Evolutionary conservation across 2,329 filamentous ascomycete species (phyloP), one percentile per base, ranked within the genome.

Genomic region (Aspergillus fijiensis): DNA sequence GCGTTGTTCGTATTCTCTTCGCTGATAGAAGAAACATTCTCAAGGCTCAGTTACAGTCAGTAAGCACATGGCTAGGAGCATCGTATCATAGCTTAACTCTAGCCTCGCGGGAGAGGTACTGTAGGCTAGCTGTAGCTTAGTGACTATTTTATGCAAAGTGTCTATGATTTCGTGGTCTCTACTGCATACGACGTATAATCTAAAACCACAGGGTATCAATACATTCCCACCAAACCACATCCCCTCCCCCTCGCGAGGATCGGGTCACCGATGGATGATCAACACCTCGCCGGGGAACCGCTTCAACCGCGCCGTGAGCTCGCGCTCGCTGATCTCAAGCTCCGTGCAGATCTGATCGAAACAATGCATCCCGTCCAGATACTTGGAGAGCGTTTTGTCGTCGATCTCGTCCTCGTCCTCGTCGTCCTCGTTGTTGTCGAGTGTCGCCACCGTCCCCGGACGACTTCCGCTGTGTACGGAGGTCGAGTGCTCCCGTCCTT

Each of bases 341-440:
- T 82, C 79, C 5, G 80, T 82, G 63, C 80, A 82, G 33, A 82
- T 80, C 67, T 81, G 77, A 70, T 82, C 80, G 59, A 81, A 81
- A 63, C 76, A 80, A 65, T 82, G 80, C 63, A 75, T 76, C 1
- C 80, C 80, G 69, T 82, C 80, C 19, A 82, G 57, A 64, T 77
- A 81, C 56, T 74, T 76, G 3, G 69, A 69, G 35, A 82, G 60
- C 7, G 67, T 70, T 59, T 69, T 72, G 65, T 77, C 70, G 51
- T 77, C 76, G 42, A 75, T 68, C 19, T 63, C 64, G 25, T 73
- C 69, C 2, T 63, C 64, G 19, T 73, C 69, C 2, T 75, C 72
- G 2, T 74, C 71, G 6, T 74, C 71, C 6, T 74, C 74, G 45
- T 74, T 72, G 12, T 65, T 62, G 45, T 73, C 73, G 4, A 51